Base-by-base conservation (phyloP, 75 land plant species). In the Larix kaempferi region DNA sequence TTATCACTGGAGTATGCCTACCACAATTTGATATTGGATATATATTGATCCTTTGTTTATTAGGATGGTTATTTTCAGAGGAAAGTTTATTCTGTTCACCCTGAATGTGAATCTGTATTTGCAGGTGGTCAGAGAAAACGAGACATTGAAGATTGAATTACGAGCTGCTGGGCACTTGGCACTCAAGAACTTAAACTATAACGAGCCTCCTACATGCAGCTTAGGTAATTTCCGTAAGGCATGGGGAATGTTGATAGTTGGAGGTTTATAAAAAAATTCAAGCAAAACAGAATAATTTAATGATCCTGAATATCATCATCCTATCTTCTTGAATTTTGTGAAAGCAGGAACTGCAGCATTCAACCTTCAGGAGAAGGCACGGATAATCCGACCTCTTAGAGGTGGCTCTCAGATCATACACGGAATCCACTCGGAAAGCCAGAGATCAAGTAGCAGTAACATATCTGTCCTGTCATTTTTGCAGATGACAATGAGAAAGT, bases 111-210 rank as follows among this genome's bases (percentile, higher is more conserved):
- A 65, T 33, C 75, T 22, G 14, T 25, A 7, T 74, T 25, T 81
- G 79, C 82, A 81, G 82, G 73, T 81, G 37, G 37, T 21, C 59
- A 76, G 63, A 41, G 79, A 81, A 49, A 81, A 77, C 13, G 73
- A 77, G 27, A 49, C 73, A 21, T 52, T 81, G 73, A 39, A 81
- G 73, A 63, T 77, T 69, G 82, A 81, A 71, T 26, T 81, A 60
- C 58, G 57, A 54, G 82, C 79, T 55, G 58, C 21, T 26, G 23
- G 58, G 54, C 54, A 56, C 75, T 26, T 74, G 75, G 57, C 17
- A 25, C 58, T 27, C 26, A 74, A 74, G 33, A 37, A 35, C 35
- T 54, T 73, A 55, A 49, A 49, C 54, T 11, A 49, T 49, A 49
- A 11, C 54, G 35, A 69, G 23, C 13, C 73, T 69, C 54, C 52